phyloP scores from a whole-genome alignment of 345 rosid species.

The Cardamine occulta region DNA sequence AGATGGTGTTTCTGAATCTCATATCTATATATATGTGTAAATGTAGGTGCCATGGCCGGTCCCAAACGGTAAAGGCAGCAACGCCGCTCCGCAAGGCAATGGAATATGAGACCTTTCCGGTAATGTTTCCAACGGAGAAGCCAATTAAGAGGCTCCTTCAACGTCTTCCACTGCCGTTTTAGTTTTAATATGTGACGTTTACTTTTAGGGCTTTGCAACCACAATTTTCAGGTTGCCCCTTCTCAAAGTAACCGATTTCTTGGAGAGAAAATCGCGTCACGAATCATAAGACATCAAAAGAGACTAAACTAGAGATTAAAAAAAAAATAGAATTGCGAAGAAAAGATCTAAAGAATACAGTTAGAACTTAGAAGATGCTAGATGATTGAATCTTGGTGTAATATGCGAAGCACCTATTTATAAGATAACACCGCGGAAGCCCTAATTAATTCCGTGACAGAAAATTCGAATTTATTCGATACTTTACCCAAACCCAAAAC shows the following conservation, averaged over 20 bases:
- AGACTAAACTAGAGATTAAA: not conserved
- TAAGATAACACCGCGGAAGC: not conserved
- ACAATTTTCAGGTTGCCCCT: conserved; percentile 42
- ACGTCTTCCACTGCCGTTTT: conserved; percentile 28
- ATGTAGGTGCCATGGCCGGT: conserved; percentile 52
- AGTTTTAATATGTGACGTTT: conserved; percentile 38
- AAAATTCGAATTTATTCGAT: not conserved
- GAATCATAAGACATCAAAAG: not conserved
- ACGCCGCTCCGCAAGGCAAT: conserved; percentile 53
- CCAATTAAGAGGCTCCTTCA: conserved; percentile 39
- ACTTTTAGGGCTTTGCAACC: conserved; percentile 51
- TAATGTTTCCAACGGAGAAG: conserved; percentile 43
- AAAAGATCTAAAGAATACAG: not conserved
- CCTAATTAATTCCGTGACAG: not conserved
- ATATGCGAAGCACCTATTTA: not conserved
- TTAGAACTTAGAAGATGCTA: not conserved
- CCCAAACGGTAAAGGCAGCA: conserved; percentile 51
- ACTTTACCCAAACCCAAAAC: not conserved
- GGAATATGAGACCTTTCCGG: conserved; percentile 45
- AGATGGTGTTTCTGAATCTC: too few relatives aligned
- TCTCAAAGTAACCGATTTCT: conserved; percentile 31
- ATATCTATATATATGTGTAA: not conserved
- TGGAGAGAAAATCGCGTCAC: conserved; percentile 42
- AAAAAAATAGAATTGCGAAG: not conserved
- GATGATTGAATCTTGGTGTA: not conserved